A percentile compares a stretch with the other conserved stretches of the same genome.
Evolutionary conservation across 116 monocot species (phyloP).

Genomic region (Iris pallida): DNA sequence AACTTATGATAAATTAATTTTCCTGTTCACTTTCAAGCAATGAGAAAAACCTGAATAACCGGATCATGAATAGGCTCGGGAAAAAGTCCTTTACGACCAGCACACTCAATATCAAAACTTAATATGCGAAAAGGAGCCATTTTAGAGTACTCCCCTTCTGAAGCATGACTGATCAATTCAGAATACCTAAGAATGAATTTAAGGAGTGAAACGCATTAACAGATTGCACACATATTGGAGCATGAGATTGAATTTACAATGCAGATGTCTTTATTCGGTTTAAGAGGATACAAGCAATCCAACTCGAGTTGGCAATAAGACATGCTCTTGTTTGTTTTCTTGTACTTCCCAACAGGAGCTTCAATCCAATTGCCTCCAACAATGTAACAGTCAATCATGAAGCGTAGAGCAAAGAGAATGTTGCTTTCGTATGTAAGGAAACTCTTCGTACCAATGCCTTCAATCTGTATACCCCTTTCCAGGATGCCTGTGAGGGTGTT

Average conservation of each 20-base stretch:
- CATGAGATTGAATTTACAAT: not conserved
- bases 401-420: slow-evolving; percentile 97
- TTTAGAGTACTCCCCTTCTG: slow-evolving; percentile 94
- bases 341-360: slow-evolving; percentile 71
- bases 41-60: slow-evolving; percentile 83
- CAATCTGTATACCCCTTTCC: slow-evolving; percentile 82
- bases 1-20: not conserved
- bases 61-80: slow-evolving; percentile 98
- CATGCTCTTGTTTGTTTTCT: slow-evolving; percentile 49
- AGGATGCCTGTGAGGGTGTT: slow-evolving; percentile 54
- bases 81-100: slow-evolving; percentile 97
- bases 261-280: not conserved
- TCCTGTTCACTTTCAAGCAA: not conserved
- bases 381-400: slow-evolving; percentile 96
- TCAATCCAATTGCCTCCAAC: slow-evolving; percentile 99
- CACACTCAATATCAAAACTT: slow-evolving; percentile 99
- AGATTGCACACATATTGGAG: not conserved
- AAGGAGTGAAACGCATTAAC: slow-evolving; percentile 36
- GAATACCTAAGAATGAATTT: slow-evolving; percentile 57
- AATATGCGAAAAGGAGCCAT: slow-evolving; percentile 99
- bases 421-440: slow-evolving; percentile 99
- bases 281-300: slow-evolving; percentile 91
- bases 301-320: slow-evolving; percentile 88
- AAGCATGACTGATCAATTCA: slow-evolving; percentile 83
- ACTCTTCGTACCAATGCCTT: slow-evolving; percentile 85